Conservation (phyloP, 169 alveolate genomes). For the Plasmodium cynomolgi region DNA sequence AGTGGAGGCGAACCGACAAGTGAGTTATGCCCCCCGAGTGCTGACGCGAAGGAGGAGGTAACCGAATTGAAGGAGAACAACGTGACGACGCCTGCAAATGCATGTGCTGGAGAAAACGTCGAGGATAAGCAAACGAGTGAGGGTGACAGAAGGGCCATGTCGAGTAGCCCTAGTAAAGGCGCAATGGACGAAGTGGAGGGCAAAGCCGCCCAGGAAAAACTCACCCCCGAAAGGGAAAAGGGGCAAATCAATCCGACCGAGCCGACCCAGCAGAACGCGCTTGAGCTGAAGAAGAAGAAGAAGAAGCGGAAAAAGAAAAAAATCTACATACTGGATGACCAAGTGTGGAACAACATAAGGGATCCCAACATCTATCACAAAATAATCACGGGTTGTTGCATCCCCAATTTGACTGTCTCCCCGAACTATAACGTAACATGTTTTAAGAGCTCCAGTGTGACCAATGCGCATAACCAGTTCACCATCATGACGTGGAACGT, state of each 20-base stretch:
- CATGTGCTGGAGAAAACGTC: background rate
- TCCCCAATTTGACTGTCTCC: slow-evolving; percentile 74
- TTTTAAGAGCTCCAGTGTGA: slow-evolving; percentile 15
- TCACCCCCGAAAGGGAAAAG: background rate
- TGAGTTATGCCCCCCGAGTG: background rate
- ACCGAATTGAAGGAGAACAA: background rate
- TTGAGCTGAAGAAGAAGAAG: slow-evolving; percentile 2
- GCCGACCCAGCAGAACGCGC: background rate
- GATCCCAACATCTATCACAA: slow-evolving; percentile 77
- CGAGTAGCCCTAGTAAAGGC: background rate
- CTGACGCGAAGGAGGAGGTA: background rate
- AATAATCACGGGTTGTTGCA: slow-evolving; percentile 81
- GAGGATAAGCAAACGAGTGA: background rate
- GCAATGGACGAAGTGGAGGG: background rate
- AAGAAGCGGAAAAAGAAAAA: slow-evolving; percentile 44
- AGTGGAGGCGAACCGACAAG: background rate
- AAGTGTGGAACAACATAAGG: slow-evolving; percentile 68
- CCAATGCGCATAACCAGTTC: slow-evolving; percentile 67
- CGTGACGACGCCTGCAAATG: background rate
- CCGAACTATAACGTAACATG: slow-evolving; percentile 62
- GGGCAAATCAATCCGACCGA: background rate
- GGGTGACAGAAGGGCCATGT: background rate
- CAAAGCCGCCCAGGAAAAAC: background rate
- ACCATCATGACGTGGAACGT: slow-evolving; percentile 84
- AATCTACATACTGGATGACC: slow-evolving; percentile 60